Base-by-base conservation (phyloP, 352 stramenopile species). In the Phytophthora rubi region DNA sequence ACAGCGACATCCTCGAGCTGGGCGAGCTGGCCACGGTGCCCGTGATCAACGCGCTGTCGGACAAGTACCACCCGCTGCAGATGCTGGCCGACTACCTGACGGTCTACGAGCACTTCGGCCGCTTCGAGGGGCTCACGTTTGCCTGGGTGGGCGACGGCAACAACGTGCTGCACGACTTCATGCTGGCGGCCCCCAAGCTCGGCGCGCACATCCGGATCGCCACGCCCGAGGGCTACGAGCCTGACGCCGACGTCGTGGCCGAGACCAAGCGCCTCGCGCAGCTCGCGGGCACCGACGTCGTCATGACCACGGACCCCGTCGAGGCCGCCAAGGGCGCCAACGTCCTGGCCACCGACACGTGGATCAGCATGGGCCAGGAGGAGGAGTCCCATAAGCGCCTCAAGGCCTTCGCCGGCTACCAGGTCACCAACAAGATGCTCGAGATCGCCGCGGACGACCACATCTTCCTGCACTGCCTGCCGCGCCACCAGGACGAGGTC, bases 91-190 rank as follows among this genome's bases (percentile, higher is more conserved):
- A 99, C 83, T 92, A 98, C 49, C 96, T 99, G 92, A 99, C 97
- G 3, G 86, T 99, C 12, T 60, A 87, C 75, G 88, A 97, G 63
- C 89, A 94, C 63, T 97, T 97, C 68, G 90, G 90, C 35, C 79
- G 83, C 53, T 72, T 94, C 21, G 76, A 95, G 18, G 96, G 95
- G 5, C 92, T 98, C 48, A 99, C 95, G 35, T 81, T 99, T 39
- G 88, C 95, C 42, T 99, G 97, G 96, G 97, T 99, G 53, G 98
- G 98, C 61, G 98, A 99, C 71, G 97, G 97, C 57, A 99, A 99
- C 84, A 99, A 99, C 58, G 93, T 98, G 30, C 76, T 98, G 48
- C 97, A 99, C 70, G 97, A 99, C 76, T 96, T 99, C 61, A 99
- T 99, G 96, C 79, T 99, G 15, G 97, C 97, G 35, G 91, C 89